These are phyloP conservation scores for Infundibulicybe gibba DNA, from an alignment of 768 basidiomycete genomes.

Conservation along the genomic window DNA sequence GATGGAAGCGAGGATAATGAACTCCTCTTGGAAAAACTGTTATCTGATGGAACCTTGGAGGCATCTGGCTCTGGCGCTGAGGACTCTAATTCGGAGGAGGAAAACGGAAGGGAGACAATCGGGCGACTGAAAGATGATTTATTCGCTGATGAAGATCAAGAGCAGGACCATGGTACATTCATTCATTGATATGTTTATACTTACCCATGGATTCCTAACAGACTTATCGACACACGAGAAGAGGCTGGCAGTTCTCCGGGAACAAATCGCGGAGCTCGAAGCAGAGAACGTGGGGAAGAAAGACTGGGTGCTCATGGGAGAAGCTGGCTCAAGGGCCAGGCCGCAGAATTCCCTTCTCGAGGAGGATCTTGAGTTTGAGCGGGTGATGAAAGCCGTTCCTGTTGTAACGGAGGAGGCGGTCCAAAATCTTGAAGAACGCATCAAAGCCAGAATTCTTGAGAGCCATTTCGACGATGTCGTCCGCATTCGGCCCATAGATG, in stretches of 20 bases:
- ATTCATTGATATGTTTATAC: conserved; percentile 8
- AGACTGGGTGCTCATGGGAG: conserved; percentile 92
- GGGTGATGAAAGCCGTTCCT: conserved; percentile 81
- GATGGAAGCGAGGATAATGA: conserved; percentile 27
- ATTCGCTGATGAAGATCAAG: conserved; percentile 72
- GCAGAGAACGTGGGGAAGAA: conserved; percentile 84
- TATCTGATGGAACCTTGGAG: conserved; percentile 25
- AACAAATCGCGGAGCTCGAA: conserved; percentile 82
- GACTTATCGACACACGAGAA: conserved; percentile 78
- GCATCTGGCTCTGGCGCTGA: conserved; percentile 46
- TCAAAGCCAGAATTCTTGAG: conserved; percentile 86
- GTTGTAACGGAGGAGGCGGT: conserved; percentile 88
- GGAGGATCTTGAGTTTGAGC: conserved; percentile 94
- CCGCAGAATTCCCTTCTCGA: conserved; percentile 91
- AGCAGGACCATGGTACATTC: conserved; percentile 22
- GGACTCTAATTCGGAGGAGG: conserved; percentile 17
- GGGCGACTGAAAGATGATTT: conserved; percentile 73
- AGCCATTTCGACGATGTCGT: conserved; percentile 89
- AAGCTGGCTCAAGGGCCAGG: conserved; percentile 76
- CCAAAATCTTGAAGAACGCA: conserved; percentile 78
- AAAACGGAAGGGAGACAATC: conserved; percentile 45
- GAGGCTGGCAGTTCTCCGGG: conserved; percentile 65
- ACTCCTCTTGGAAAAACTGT: conserved; percentile 19
- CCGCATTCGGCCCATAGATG: conserved; percentile 72
- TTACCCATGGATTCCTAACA: conserved; percentile 15